These are phyloP conservation scores for Xylaria telfairii DNA, from an alignment of 495 filamentous ascomycete species.

Conservation along the genomic window DNA sequence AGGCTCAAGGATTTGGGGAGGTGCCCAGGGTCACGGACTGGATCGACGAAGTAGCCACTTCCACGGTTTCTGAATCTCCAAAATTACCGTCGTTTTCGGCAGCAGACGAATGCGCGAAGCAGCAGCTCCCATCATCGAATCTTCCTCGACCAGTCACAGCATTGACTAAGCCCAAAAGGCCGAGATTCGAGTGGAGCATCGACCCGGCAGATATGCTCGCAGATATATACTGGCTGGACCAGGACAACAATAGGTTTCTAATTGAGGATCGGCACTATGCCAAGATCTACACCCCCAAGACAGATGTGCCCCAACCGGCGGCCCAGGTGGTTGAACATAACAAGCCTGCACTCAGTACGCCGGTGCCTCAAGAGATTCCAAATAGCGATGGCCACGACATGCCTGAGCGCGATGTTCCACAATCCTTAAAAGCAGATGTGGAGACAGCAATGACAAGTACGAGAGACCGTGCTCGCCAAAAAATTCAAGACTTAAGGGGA, in stretches of 20 bases:
- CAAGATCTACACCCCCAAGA: slow-evolving; percentile 64
- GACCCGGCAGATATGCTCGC: slow-evolving; percentile 81
- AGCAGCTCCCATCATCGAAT: slow-evolving; percentile 43
- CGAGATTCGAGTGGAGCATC: slow-evolving; percentile 79
- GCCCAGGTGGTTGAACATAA: slow-evolving; percentile 27
- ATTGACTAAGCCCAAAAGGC: slow-evolving; percentile 61
- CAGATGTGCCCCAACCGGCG: slow-evolving; percentile 29
- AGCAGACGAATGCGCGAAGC: slow-evolving; percentile 41
- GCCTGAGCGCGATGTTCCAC: slow-evolving; percentile 35
- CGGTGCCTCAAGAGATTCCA: slow-evolving; percentile 25
- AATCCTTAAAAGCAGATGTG: slow-evolving; percentile 37
- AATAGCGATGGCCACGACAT: slow-evolving; percentile 26
- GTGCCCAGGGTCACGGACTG: slow-evolving; percentile 70
- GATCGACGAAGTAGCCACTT: slow-evolving; percentile 70
- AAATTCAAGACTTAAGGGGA: slow-evolving; percentile 54
- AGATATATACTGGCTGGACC: slow-evolving; percentile 85
- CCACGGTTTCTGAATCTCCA: slow-evolving; percentile 33
- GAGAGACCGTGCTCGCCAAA: slow-evolving; percentile 55
- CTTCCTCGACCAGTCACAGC: slow-evolving; percentile 38
- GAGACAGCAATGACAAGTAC: slow-evolving; percentile 40
- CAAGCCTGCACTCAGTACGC: slow-evolving; percentile 13
- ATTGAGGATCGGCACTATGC: slow-evolving; percentile 77
- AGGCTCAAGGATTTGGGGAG: slow-evolving; percentile 79
- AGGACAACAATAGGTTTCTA: slow-evolving; percentile 72
- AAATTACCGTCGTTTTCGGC: slow-evolving; percentile 61